A percentile compares a stretch with the other conserved stretches of the same genome.
Evolutionary conservation across 371 early-diverging fungal species (phyloP).

Genomic region (Gilbertella persicaria): DNA sequence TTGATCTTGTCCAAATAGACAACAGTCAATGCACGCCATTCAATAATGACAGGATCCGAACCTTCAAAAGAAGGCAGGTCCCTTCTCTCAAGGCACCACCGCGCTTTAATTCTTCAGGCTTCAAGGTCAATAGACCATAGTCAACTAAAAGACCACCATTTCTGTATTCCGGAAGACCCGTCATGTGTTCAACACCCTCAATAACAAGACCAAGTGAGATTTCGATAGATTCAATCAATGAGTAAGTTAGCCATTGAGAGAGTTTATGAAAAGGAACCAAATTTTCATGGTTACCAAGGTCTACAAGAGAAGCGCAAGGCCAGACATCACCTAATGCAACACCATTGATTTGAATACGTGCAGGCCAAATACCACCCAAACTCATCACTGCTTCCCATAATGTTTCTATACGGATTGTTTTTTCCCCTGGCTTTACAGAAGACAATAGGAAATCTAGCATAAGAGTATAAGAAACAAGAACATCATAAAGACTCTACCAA

Average conservation of each 20-base stretch:
- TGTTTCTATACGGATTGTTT: conserved; percentile 31
- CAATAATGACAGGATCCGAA: conserved; percentile 81
- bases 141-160: conserved; percentile 72
- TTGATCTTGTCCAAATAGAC: conserved; percentile 79
- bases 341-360: conserved; percentile 72
- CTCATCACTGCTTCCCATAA: conserved; percentile 80
- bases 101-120: conserved; percentile 29
- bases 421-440: conserved; percentile 11
- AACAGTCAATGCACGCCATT: conserved; percentile 93
- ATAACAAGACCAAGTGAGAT: conserved; percentile 59
- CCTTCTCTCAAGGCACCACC: conserved; percentile 17
- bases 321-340: conserved; percentile 90
- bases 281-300: conserved; percentile 34
- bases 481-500: conserved; percentile 55
- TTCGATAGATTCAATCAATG: conserved; percentile 81
- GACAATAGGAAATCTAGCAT: conserved; percentile 54
- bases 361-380: conserved; percentile 50
- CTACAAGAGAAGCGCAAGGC: conserved; percentile 67
- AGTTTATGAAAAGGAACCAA: conserved; percentile 90
- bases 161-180: conserved; percentile 92
- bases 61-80: conserved; percentile 72
- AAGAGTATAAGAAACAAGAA: too few relatives aligned
- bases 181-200: conserved; percentile 66
- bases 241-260: conserved; percentile 94
- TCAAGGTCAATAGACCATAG: conserved; percentile 42